These are phyloP conservation scores for Ananas comosus DNA, from an alignment of 176 grass and related monocot species.

Conservation along the genomic window DNA sequence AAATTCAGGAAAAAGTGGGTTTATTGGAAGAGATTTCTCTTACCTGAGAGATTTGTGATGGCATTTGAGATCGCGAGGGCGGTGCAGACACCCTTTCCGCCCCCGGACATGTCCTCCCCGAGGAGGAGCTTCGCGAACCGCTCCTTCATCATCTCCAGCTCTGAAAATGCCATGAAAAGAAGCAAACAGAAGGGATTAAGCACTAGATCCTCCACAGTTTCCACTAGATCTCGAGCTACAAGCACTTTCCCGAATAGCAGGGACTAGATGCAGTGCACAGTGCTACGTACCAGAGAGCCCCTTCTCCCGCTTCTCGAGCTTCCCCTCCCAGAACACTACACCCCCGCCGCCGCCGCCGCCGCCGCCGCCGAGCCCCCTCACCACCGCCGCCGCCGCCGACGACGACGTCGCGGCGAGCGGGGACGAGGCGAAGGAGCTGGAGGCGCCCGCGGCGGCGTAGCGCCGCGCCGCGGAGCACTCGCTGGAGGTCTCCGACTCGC, in stretches of 20 bases:
- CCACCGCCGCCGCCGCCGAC: conserved; percentile 24
- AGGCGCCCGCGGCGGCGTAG: conserved; percentile 41
- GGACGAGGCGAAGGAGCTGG: conserved; percentile 53
- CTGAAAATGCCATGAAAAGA: conserved; percentile 19
- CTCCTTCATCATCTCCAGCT: conserved; percentile 99
- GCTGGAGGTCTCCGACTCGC: conserved; percentile 85
- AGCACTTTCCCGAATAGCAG: not conserved
- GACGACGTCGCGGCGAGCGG: conserved; percentile 19
- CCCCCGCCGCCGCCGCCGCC: conserved; percentile 3
- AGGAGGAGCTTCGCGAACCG: conserved; percentile 95
- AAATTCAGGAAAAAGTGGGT: not conserved
- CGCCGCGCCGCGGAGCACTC: conserved; percentile 50
- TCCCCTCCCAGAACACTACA: conserved; percentile 6
- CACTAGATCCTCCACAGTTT: not conserved
- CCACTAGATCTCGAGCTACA: conserved; percentile 9
- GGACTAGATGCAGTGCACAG: not conserved
- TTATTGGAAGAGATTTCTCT: not conserved
- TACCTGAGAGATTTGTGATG: conserved; percentile 98
- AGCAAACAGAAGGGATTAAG: not conserved
- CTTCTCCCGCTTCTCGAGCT: conserved; percentile 8
- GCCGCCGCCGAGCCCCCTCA: conserved; percentile 21
- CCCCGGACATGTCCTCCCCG: conserved; percentile 98
- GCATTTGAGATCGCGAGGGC: conserved; percentile 97
- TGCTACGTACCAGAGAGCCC: conserved; percentile 25
- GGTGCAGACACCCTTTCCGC: conserved; percentile 96